phyloP scores from a whole-genome alignment of 306 rosid genomes.

The Elaeagnus macrophylla region DNA sequence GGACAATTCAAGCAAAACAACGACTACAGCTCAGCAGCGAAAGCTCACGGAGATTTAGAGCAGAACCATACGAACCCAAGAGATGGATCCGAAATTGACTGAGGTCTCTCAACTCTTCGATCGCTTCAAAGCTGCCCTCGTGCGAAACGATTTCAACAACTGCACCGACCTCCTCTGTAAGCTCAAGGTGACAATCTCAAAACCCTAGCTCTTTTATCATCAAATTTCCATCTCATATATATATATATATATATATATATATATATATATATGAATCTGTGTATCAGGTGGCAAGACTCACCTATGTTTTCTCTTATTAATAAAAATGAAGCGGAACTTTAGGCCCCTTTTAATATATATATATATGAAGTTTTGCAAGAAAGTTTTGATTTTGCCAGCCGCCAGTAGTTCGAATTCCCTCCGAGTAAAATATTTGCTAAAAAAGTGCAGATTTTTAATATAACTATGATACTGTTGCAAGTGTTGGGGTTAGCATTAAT shows the following conservation, averaged over 20 bases:
- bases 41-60: neutral
- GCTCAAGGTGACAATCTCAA: conserved; percentile 51
- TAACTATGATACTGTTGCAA: no score
- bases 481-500: no score
- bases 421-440: no score
- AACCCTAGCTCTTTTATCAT: conserved; percentile 33
- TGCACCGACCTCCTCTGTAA: conserved; percentile 47
- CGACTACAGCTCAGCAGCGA: neutral
- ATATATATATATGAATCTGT: neutral
- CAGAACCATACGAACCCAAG: neutral
- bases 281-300: no score
- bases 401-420: no score
- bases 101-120: conserved; percentile 69
- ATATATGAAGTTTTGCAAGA: no score
- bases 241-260: neutral
- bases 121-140: conserved; percentile 68
- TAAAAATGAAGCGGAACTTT: no score
- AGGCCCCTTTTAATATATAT: no score
- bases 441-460: no score
- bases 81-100: conserved; percentile 71
- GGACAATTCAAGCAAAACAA: conserved; percentile 1
- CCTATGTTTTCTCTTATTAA: no score
- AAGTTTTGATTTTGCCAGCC: no score
- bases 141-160: conserved; percentile 49
- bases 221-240: neutral